A percentile compares a stretch with the other conserved stretches of the same genome.
Evolutionary conservation across 1,284 basidiomycete species (phyloP).

Genomic region (Lentinus polychrous): DNA sequence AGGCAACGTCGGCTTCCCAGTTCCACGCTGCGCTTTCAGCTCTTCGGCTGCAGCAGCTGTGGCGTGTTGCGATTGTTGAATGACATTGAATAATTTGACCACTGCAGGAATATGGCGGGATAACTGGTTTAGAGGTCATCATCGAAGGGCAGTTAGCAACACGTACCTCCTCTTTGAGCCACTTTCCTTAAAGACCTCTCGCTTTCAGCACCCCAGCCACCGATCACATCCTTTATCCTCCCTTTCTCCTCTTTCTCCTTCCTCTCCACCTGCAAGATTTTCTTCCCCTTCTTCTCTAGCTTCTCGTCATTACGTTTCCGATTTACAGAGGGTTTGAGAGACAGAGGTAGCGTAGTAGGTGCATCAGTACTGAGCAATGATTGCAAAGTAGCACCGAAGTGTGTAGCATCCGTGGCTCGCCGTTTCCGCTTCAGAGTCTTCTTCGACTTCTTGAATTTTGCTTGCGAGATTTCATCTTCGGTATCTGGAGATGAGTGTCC

Average conservation of each 20-base stretch:
- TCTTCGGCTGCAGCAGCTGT: slow-evolving; percentile 45
- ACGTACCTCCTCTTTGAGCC: slow-evolving; percentile 74
- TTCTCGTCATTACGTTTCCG: slow-evolving; percentile 67
- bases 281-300: slow-evolving; percentile 62
- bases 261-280: slow-evolving; percentile 58
- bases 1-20: slow-evolving; percentile 65
- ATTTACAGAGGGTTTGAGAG: slow-evolving; percentile 67
- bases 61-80: slow-evolving; percentile 68
- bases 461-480: slow-evolving; percentile 54
- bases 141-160: neutral
- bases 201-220: slow-evolving; percentile 75
- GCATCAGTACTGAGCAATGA: slow-evolving; percentile 60
- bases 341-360: slow-evolving; percentile 61
- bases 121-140: neutral
- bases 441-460: slow-evolving; percentile 56
- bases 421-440: slow-evolving; percentile 77
- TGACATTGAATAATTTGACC: slow-evolving; percentile 75
- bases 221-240: slow-evolving; percentile 68
- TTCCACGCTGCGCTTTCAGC: slow-evolving; percentile 53
- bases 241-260: slow-evolving; percentile 74
- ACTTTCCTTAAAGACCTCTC: slow-evolving; percentile 73
- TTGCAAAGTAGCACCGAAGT: slow-evolving; percentile 68
- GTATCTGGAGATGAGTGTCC: slow-evolving; percentile 37
- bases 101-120: slow-evolving; percentile 40
- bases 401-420: slow-evolving; percentile 65